Base-by-base conservation (phyloP, 208 protist species). In the Leishmania amazonensis region DNA sequence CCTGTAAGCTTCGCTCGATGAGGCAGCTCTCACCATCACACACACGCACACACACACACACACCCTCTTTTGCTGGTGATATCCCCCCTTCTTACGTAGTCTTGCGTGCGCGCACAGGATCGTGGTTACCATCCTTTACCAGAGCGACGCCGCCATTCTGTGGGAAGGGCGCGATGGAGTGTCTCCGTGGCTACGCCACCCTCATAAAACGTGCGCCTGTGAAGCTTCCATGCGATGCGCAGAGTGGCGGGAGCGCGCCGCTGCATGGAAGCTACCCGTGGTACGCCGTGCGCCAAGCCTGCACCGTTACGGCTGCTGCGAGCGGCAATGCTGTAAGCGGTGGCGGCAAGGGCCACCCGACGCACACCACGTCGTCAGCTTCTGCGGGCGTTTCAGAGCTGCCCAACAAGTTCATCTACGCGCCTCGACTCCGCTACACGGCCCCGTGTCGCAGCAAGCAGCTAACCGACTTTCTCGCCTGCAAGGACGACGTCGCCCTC, bases 401-500 rank as follows among this genome's bases (percentile, higher is more conserved):
- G 38, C 35, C 45, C 24, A 58, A 28, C 11, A 40, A 58, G 42
- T 86, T 96, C 58, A 72, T 53, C 11, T 96, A 90, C 80, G 88
- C 90, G 2, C 76, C 91, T 0, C 82, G 94, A 2, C 88, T 85
- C 83, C 80, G 84, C 19, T 97, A 95, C 85, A 80, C 86, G 9
- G 83, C 87, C 35, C 91, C 86, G 31, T 97, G 95, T 86, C 85
- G 92, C 51, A 86, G 78, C 31, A 93, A 89, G 58, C 42, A 42
- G 45, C 28, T 95, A 8, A 24, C 49, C 0, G 94, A 97, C 84
- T 97, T 93, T 76, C 67, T 97, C 49, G 74, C 68, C 70, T 91
- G 83, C 79, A 78, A 75, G n/a, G 81, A 88, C 24, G 79, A 84
- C 28, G 79, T 72, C 8, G 90, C 83, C 13, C 57, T 88, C 11